phyloP scores from a whole-genome alignment of 2,329 filamentous ascomycete genomes.

The Didymella lethalis region DNA sequence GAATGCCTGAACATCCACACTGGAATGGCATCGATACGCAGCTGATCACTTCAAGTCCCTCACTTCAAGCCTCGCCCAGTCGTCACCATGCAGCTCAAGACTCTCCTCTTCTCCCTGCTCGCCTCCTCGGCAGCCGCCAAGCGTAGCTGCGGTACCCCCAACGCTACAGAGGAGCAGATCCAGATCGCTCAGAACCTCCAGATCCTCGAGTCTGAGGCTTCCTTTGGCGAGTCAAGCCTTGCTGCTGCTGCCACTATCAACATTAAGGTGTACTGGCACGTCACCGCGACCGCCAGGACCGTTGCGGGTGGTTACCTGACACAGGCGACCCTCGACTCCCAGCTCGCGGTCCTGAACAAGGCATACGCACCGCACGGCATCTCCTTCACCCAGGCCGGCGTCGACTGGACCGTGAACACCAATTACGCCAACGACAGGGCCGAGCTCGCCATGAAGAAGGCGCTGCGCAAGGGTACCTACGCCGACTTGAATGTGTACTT shows the following conservation, averaged over 20 bases:
- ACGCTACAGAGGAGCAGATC: constrained; percentile 25
- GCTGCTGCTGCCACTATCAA: constrained; percentile 31
- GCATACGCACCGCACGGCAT: constrained; percentile 27
- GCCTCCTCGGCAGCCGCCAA: constrained; percentile 17
- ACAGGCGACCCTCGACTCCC: constrained; percentile 17
- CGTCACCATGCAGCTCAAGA: constrained; percentile 24
- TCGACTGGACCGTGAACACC: constrained; percentile 24
- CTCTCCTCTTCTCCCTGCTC: constrained; percentile 20
- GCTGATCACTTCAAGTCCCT: constrained; percentile 18
- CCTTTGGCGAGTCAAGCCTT: constrained; percentile 16
- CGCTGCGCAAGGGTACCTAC: constrained; percentile 35
- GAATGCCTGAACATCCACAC: constrained; percentile 3
- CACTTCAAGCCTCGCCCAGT: constrained; percentile 1
- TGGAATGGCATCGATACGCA: constrained; percentile 20
- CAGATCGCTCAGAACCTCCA: constrained; percentile 25
- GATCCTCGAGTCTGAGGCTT: constrained; percentile 22
- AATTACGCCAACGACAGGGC: constrained; percentile 19
- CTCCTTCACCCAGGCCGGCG: constrained; percentile 24
- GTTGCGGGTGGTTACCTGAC: constrained; percentile 23
- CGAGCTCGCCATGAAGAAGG: constrained; percentile 24
- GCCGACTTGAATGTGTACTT: constrained; percentile 41
- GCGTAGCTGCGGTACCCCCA: constrained; percentile 28
- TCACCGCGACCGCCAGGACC: constrained; percentile 36
- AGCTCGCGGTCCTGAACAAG: constrained; percentile 24
- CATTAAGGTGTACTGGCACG: constrained; percentile 47